Conservation (phyloP, 2,329 filamentous ascomycete species). For the Neonectria hederae region DNA sequence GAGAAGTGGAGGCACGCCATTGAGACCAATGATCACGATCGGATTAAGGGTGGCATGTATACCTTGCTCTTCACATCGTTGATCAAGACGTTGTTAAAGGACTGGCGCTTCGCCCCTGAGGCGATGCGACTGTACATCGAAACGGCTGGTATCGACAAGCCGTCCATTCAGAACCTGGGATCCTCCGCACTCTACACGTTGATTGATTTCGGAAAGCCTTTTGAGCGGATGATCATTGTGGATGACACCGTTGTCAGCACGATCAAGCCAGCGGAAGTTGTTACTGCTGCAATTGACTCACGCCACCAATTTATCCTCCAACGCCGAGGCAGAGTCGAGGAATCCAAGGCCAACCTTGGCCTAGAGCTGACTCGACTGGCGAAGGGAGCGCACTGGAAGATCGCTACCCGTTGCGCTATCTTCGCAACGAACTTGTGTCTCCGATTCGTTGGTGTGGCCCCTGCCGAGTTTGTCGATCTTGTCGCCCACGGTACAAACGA, state of each 20-base stretch:
- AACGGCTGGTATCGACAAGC: conserved; percentile 89
- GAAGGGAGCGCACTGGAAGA: conserved; percentile 92
- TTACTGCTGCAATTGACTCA: conserved; percentile 64
- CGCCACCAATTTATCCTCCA: conserved; percentile 77
- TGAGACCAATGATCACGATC: conserved; percentile 81
- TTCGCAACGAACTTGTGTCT: conserved; percentile 92
- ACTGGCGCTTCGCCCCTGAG: conserved; percentile 95
- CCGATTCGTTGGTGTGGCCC: conserved; percentile 89
- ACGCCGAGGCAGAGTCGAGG: conserved; percentile 80
- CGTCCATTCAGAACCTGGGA: conserved; percentile 91
- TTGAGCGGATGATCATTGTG: conserved; percentile 86
- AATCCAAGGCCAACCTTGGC: conserved; percentile 82
- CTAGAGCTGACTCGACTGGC: conserved; percentile 83
- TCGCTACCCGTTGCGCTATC: conserved; percentile 86
- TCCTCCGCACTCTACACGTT: conserved; percentile 83
- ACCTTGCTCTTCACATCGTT: conserved; percentile 89
- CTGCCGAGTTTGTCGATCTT: conserved; percentile 82
- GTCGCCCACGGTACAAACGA: conserved; percentile 87
- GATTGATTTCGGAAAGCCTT: conserved; percentile 89
- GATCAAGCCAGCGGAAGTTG: conserved; percentile 75
- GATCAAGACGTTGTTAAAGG: conserved; percentile 84
- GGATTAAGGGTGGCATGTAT: conserved; percentile 95
- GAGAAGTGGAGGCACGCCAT: conserved; percentile 81
- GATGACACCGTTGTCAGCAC: conserved; percentile 75
- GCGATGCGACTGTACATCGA: conserved; percentile 90